These are phyloP conservation scores for Talaromyces piceae DNA, from an alignment of 2,329 filamentous ascomycete genomes.

Conservation along the genomic window DNA sequence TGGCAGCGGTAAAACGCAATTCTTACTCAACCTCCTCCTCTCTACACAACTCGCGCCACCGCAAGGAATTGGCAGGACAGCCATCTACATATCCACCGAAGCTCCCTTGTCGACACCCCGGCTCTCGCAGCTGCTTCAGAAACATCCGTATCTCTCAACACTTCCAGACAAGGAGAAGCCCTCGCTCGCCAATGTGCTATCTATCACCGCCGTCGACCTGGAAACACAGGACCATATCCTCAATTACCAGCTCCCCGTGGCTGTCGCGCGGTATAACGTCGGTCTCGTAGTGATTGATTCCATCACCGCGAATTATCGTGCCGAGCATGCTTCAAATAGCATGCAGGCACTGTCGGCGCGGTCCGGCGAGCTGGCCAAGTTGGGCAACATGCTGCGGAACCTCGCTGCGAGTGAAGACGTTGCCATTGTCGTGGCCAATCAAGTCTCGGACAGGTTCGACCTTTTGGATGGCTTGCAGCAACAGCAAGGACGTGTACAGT, in stretches of 20 bases:
- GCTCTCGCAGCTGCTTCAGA: conserved; percentile 67
- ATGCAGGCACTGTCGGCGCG: conserved; percentile 60
- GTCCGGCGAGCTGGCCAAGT: conserved; percentile 65
- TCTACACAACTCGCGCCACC: conserved; percentile 73
- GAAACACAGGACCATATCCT: conserved; percentile 95
- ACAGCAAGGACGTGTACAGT: neutral
- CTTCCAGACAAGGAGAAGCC: conserved; percentile 42
- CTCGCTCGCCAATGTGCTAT: conserved; percentile 68
- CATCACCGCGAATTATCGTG: conserved; percentile 90
- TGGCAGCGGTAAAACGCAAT: conserved; percentile 90
- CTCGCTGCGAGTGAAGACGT: conserved; percentile 68
- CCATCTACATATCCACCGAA: conserved; percentile 92
- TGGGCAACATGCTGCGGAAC: conserved; percentile 66
- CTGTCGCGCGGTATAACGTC: conserved; percentile 65
- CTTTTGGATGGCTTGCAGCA: neutral
- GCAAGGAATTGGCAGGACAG: conserved; percentile 61
- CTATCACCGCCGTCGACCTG: conserved; percentile 77
- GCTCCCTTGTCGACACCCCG: conserved; percentile 73
- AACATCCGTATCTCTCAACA: conserved; percentile 53
- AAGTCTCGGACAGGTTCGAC: conserved; percentile 82
- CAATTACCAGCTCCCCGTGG: conserved; percentile 82
- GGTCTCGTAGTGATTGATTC: conserved; percentile 84
- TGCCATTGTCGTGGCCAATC: conserved; percentile 87
- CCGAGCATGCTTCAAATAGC: conserved; percentile 53
- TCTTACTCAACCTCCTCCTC: conserved; percentile 77